phyloP scores from a whole-genome alignment of 2,329 filamentous ascomycete species.

The Didymella lethalis region DNA sequence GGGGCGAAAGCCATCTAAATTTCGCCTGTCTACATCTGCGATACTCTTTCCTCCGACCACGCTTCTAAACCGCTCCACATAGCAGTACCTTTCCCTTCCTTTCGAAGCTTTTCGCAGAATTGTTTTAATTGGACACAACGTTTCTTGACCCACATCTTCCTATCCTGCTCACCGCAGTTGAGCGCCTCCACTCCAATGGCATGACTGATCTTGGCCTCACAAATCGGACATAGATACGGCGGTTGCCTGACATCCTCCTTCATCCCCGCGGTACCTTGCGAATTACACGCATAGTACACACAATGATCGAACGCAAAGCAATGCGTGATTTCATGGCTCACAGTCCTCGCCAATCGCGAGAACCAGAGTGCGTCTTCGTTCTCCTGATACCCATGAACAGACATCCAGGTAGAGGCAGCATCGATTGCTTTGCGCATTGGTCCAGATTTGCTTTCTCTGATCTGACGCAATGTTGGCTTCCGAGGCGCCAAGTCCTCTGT shows the following conservation, averaged over 20 bases:
- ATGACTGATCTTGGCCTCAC: conserved; percentile 60
- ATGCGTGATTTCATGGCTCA: conserved; percentile 71
- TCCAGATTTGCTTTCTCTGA: conserved; percentile 16
- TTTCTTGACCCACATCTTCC: not conserved
- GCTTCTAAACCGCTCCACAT: conserved; percentile 2
- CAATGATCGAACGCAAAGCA: conserved; percentile 73
- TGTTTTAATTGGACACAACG: not conserved
- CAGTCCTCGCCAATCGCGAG: conserved; percentile 60
- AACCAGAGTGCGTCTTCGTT: conserved; percentile 61
- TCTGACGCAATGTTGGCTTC: conserved; percentile 22
- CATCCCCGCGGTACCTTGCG: conserved; percentile 67
- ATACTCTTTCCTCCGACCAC: not conserved
- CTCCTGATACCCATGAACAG: not conserved
- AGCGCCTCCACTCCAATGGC: not conserved
- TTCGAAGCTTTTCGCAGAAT: not conserved
- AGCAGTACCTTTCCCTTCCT: not conserved
- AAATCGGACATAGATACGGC: conserved; percentile 69
- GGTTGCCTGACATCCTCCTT: conserved; percentile 68
- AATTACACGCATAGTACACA: conserved; percentile 68
- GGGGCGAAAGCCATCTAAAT: too few relatives aligned
- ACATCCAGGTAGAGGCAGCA: conserved; percentile 12
- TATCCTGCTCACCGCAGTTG: not conserved
- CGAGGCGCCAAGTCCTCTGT: conserved; percentile 33
- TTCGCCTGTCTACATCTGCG: conserved; percentile 4
- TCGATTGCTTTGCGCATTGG: conserved; percentile 28